phyloP scores from a whole-genome alignment of 1,284 basidiomycete genomes.

The Agaricales sp. region DNA sequence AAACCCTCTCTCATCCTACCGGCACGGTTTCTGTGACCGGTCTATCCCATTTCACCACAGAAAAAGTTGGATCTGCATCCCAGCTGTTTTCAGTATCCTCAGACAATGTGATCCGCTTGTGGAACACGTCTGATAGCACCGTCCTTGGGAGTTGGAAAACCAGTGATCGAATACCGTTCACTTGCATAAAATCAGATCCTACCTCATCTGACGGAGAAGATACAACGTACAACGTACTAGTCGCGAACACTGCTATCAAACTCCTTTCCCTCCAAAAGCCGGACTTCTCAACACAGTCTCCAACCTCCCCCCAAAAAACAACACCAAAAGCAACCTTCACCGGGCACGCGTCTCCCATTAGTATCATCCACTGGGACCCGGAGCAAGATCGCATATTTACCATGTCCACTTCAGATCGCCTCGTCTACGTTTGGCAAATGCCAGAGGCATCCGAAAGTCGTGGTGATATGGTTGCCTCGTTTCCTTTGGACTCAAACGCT shows the following conservation, averaged over 20 bases:
- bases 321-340: conserved; percentile 42
- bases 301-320: conserved; percentile 20
- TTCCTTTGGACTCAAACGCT: conserved; percentile 60
- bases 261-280: conserved; percentile 29
- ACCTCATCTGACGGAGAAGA: conserved; percentile 16
- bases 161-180: conserved; percentile 46
- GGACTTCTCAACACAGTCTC: neutral
- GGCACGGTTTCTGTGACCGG: conserved; percentile 21
- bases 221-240: conserved; percentile 34
- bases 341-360: conserved; percentile 57
- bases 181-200: conserved; percentile 32
- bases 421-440: conserved; percentile 60
- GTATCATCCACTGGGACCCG: conserved; percentile 38
- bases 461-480: conserved; percentile 52
- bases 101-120: conserved; percentile 45
- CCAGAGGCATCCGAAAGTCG: conserved; percentile 28
- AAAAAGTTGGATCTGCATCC: conserved; percentile 12
- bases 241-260: conserved; percentile 49
- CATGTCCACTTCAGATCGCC: conserved; percentile 65
- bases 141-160: conserved; percentile 39
- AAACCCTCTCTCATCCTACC: conserved; percentile 43
- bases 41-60: neutral
- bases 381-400: conserved; percentile 49
- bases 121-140: conserved; percentile 42
- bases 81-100: conserved; percentile 40